phyloP scores from a whole-genome alignment of 2,329 filamentous ascomycete genomes.

The Colletotrichum simmondsii region DNA sequence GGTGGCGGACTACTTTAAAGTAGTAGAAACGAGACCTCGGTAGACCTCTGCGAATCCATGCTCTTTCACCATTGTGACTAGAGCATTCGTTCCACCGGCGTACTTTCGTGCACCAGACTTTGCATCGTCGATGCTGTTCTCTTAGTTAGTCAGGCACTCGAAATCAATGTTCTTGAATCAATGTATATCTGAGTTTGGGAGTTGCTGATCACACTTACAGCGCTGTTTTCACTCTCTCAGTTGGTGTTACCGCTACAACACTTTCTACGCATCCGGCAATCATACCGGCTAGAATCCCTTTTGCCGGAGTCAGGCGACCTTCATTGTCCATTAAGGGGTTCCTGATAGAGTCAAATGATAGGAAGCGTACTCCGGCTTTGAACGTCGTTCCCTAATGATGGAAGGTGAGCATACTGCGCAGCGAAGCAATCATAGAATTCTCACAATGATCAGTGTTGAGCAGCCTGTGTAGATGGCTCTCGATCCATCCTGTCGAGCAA shows the following conservation, averaged over 20 bases:
- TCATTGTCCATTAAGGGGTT: constrained; percentile 65
- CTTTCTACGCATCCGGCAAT: constrained; percentile 70
- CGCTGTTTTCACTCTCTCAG: constrained; percentile 76
- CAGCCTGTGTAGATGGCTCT: constrained; percentile 72
- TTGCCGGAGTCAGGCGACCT: constrained; percentile 63
- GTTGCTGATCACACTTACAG: constrained; percentile 46
- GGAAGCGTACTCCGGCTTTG: constrained; percentile 74
- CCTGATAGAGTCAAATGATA: constrained; percentile 75
- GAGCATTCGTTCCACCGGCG: constrained; percentile 44
- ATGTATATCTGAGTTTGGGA: background rate
- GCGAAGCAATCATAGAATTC: background rate
- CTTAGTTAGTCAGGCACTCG: background rate
- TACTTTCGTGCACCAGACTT: constrained; percentile 42
- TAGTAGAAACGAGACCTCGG: constrained; percentile 55
- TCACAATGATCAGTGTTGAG: constrained; percentile 63
- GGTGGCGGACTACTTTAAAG: constrained; percentile 58
- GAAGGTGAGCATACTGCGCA: background rate
- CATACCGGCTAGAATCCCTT: constrained; percentile 74
- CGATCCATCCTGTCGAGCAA: constrained; percentile 66
- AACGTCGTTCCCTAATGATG: constrained; percentile 61
- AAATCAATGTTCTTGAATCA: background rate
- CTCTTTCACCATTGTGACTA: constrained; percentile 47
- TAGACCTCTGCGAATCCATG: constrained; percentile 56
- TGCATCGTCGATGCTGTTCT: constrained; percentile 48
- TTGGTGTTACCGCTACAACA: constrained; percentile 74